A percentile compares a stretch with the other conserved stretches of the same genome.
Evolutionary conservation across 306 rosid genomes (phyloP).

Genomic region (Casuarina glauca): DNA sequence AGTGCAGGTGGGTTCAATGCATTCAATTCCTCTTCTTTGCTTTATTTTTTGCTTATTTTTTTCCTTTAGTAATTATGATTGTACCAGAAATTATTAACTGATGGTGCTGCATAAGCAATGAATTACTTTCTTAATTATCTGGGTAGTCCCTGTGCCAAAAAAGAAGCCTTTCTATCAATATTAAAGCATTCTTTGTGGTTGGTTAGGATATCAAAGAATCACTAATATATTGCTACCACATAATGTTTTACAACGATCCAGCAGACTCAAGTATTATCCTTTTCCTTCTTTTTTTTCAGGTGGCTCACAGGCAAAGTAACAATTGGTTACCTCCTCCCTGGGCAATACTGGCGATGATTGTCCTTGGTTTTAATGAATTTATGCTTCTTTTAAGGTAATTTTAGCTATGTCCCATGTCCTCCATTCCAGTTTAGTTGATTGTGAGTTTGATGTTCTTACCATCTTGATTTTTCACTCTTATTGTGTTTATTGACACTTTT

Average conservation of each 20-base stretch:
- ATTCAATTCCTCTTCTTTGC: conserved; percentile 3
- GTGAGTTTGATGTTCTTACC: background rate
- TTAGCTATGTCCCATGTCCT: conserved; percentile 15
- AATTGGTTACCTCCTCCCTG: conserved; percentile 95
- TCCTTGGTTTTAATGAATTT: conserved; percentile 87
- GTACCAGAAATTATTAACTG: conserved; percentile 5
- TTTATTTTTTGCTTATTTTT: conserved; percentile 3
- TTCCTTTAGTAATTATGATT: background rate
- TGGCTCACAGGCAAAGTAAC: conserved; percentile 74
- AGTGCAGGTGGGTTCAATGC: conserved; percentile 60
- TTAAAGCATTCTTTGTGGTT: background rate
- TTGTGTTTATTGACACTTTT: conserved; percentile 14
- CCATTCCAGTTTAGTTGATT: background rate
- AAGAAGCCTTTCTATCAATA: background rate
- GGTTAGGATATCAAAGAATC: background rate
- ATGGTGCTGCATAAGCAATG: background rate
- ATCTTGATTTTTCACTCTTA: conserved; percentile 13
- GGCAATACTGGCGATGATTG: conserved; percentile 69
- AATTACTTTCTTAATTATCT: conserved; percentile 5
- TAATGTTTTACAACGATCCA: conserved; percentile 4
- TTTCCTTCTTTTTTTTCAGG: conserved; percentile 47
- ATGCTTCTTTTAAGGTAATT: conserved; percentile 73
- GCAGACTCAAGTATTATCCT: conserved; percentile 14
- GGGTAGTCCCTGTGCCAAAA: background rate
- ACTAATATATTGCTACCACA: background rate